These are phyloP conservation scores for Isatis lusitanica DNA, from an alignment of 441 rosid genomes.

Conservation along the genomic window DNA sequence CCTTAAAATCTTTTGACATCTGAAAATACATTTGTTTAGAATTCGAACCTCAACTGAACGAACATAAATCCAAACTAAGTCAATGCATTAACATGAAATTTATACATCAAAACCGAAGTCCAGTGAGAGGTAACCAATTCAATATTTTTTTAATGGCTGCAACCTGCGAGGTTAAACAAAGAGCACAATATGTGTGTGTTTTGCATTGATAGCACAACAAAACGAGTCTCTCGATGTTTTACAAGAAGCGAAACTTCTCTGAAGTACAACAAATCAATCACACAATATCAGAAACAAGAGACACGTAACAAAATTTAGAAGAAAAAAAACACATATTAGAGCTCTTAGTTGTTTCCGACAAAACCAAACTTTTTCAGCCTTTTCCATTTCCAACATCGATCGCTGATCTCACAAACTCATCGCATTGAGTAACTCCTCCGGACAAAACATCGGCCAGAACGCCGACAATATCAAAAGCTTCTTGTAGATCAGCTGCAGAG, in stretches of 20 bases:
- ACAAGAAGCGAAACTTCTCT: constrained; percentile 10
- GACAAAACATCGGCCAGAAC: constrained; percentile 78
- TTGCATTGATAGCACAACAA: constrained; percentile 23
- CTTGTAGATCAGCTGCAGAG: constrained; percentile 79
- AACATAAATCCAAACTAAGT: no score
- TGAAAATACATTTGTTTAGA: no score
- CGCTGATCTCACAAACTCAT: constrained; percentile 81
- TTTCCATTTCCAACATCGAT: constrained; percentile 74
- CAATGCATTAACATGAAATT: not conserved
- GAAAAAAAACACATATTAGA: not conserved
- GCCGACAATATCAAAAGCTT: constrained; percentile 89
- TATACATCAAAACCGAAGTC: not conserved
- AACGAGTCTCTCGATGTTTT: constrained; percentile 13
- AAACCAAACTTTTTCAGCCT: constrained; percentile 41
- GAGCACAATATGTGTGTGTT: constrained; percentile 23
- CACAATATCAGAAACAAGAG: constrained; percentile 17
- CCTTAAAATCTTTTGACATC: no score
- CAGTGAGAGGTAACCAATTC: not conserved
- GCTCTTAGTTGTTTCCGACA: constrained; percentile 19
- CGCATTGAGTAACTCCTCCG: constrained; percentile 64
- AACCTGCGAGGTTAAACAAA: not conserved
- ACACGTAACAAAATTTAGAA: not conserved
- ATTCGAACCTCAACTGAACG: no score
- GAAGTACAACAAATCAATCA: constrained; percentile 20
- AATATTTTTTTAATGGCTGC: not conserved